Conservation (phyloP, 2,329 filamentous ascomycete genomes). For the Penicillium sp. region DNA sequence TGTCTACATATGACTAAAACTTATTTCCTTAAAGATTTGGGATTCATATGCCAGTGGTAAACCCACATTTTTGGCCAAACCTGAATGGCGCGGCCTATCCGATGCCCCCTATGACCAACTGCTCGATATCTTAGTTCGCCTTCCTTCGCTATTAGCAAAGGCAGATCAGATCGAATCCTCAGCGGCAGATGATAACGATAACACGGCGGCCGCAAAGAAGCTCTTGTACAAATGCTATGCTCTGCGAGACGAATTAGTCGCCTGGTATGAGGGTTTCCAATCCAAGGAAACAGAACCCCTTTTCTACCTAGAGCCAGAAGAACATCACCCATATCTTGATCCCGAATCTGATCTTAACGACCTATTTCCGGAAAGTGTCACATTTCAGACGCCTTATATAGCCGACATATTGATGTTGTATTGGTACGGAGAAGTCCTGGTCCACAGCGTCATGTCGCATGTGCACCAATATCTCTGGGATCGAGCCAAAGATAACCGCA, state of each 20-base stretch:
- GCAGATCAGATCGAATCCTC: slow-evolving; percentile 11
- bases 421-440: slow-evolving; percentile 15
- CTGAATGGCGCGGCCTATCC: slow-evolving; percentile 13
- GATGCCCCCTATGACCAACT: slow-evolving; percentile 12
- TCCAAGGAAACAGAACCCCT: slow-evolving; percentile 10
- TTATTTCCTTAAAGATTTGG: slow-evolving; percentile 2
- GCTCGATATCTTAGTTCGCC: slow-evolving; percentile 12
- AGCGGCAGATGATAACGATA: not conserved
- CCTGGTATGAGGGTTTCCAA: slow-evolving; percentile 13
- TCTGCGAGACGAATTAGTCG: slow-evolving; percentile 8
- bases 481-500: not conserved
- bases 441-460: slow-evolving; percentile 12
- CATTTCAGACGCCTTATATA: slow-evolving; percentile 12
- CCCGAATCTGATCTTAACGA: slow-evolving; percentile 9
- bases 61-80: slow-evolving; percentile 12
- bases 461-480: slow-evolving; percentile 3
- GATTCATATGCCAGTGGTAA: slow-evolving; percentile 13
- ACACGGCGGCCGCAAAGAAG: not conserved
- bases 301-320: slow-evolving; percentile 12
- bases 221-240: slow-evolving; percentile 8
- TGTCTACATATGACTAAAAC: not conserved
- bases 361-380: slow-evolving; percentile 11
- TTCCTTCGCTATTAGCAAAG: slow-evolving; percentile 9
- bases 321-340: slow-evolving; percentile 14
- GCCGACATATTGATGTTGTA: slow-evolving; percentile 11